Base-by-base conservation (phyloP, 2,329 filamentous ascomycete genomes). In the Volutella citrinella region DNA sequence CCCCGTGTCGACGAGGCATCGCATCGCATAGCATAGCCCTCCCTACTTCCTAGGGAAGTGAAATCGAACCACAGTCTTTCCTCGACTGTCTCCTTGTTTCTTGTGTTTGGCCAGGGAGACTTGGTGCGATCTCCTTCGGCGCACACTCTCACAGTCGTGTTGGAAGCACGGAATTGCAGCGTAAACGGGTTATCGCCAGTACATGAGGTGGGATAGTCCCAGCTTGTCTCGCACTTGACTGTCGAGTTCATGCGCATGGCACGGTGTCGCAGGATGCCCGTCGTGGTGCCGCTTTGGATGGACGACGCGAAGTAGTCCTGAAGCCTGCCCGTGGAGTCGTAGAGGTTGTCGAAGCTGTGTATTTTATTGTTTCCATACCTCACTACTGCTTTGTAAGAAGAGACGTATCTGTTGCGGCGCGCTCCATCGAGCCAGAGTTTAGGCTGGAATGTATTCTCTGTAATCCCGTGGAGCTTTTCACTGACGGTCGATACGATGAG, bases 1-100 rank as follows among this genome's bases (percentile, higher is more conserved):
- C 37, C 47, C 18, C 39, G 34, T 11, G 30, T 42, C 14, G 46
- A 46, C n/a, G 32, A 21, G 13, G 27, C 38, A 6, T 48, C 31
- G 12, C 34, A 38, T 11, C 19, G 27, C 2, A 41, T 17, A 9
- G 38, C 22, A 2, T 27, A 49, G 8, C 28, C n/a, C n/a, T 26
- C 17, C 14, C 3, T 8, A 11, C 7, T 2, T 17, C n/a, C 3
- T 7, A 9, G 19, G 12, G 5, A 13, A 11, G 4, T 14, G 14
- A 4, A n/a, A 10, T 25, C 6, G 12, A 39, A 9, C 36, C 34
- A 48, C 2, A 46, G 3, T 3, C 9, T 24, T 10, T 48, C 46
- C 3, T 19, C 30, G 8, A 18, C 11, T 7, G 37, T 36, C 20
- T 46, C 36, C 22, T 50, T 38, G 14, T 38, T 11, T 16, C 44